Percentiles rank a stretch among this genome's conserved stretches.
Conservation (phyloP, 345 rosid genomes). For the Arabidopsis suecica region DNA sequence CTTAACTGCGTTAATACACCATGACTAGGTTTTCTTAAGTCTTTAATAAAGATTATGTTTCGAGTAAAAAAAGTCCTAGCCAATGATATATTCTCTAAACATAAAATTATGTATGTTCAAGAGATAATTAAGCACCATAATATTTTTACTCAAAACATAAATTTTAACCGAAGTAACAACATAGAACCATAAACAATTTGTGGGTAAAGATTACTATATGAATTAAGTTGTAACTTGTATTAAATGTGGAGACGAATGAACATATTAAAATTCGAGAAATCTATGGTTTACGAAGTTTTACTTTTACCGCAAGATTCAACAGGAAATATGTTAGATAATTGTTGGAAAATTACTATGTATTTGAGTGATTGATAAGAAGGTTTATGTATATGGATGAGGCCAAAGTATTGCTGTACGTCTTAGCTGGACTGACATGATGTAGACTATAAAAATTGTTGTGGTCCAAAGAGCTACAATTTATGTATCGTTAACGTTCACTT, state of each 20-base stretch:
- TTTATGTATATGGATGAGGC: conserved; percentile 28
- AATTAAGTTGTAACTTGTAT: background rate
- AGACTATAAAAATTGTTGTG: conserved; percentile 27
- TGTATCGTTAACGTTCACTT: conserved; percentile 35
- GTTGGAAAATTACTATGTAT: background rate
- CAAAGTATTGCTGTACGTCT: conserved; percentile 39
- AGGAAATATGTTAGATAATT: conserved; percentile 1
- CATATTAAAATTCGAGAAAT: background rate
- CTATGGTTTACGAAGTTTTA: background rate
- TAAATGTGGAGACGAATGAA: background rate
- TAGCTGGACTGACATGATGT: conserved; percentile 44
- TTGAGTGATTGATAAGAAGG: conserved; percentile 40
- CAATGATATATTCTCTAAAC: background rate
- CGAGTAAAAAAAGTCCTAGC: too few species aligned
- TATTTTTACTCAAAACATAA: too few species aligned
- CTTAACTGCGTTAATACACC: too few species aligned
- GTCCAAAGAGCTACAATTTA: conserved; percentile 21
- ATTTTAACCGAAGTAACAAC: too few species aligned
- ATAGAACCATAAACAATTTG: too few species aligned
- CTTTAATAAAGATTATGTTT: too few species aligned
- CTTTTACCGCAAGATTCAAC: conserved; percentile 12
- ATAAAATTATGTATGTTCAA: too few species aligned
- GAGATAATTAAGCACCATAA: too few species aligned
- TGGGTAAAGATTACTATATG: too few species aligned
- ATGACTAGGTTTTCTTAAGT: too few species aligned